phyloP scores from a whole-genome alignment of 345 rosid genomes.

The Eutrema japonicum region DNA sequence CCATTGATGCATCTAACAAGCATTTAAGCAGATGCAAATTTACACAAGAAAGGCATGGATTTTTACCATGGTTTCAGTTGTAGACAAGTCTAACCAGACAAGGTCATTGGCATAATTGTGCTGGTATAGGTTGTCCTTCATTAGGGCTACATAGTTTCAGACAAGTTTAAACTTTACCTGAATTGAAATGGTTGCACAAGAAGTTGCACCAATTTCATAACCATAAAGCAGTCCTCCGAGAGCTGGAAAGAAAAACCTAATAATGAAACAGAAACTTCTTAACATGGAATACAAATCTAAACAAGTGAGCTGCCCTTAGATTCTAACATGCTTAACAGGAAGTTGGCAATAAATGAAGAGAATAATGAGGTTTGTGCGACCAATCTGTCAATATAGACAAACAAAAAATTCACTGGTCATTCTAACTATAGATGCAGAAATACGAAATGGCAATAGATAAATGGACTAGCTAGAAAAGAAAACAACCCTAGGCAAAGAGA shows the following conservation, averaged over 20 bases:
- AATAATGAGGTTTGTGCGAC: neutral
- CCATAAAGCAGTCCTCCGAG: conserved; percentile 96
- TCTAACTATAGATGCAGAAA: neutral
- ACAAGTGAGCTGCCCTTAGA: neutral
- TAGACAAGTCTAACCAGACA: too few species aligned
- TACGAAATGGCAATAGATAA: neutral
- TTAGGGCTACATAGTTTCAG: conserved; percentile 17
- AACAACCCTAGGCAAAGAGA: neutral
- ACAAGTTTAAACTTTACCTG: conserved; percentile 51
- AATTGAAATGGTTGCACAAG: conserved; percentile 87
- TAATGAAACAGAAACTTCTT: conserved; percentile 38
- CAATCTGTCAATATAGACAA: neutral
- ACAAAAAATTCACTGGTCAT: neutral
- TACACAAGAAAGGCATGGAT: too few species aligned
- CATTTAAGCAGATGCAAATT: too few species aligned
- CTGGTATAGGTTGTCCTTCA: too few species aligned
- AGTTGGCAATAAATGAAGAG: neutral
- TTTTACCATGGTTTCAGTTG: too few species aligned
- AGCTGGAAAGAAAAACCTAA: conserved; percentile 94
- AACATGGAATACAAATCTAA: conserved; percentile 17
- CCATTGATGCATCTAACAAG: too few species aligned
- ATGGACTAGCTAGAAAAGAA: neutral
- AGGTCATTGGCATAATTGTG: too few species aligned
- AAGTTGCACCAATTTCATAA: conserved; percentile 92
- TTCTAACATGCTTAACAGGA: neutral